These are phyloP conservation scores for Colletotrichum orbiculare DNA, from an alignment of 2,329 filamentous ascomycete species.

Conservation along the genomic window DNA sequence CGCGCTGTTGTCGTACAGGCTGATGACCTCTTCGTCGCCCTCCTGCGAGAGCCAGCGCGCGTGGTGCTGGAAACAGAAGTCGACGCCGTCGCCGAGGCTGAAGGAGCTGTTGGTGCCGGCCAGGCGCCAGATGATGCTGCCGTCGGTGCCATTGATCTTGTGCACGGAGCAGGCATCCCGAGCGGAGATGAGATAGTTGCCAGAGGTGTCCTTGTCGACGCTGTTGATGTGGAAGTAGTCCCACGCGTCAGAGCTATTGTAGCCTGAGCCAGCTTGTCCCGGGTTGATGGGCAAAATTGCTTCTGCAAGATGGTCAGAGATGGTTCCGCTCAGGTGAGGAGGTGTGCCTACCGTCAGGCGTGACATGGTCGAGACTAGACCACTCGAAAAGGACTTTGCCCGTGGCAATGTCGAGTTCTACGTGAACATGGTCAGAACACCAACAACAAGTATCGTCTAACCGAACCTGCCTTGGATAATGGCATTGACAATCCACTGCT, in stretches of 20 bases:
- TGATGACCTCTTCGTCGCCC: conserved; percentile 55
- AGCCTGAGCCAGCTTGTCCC: conserved; percentile 48
- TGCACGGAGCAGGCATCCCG: conserved; percentile 53
- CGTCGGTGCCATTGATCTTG: conserved; percentile 58
- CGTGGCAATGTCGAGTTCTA: conserved; percentile 63
- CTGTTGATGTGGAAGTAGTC: conserved; percentile 48
- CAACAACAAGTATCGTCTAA: fast-evolving
- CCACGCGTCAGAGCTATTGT: conserved; percentile 50
- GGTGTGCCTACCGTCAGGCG: conserved; percentile 39
- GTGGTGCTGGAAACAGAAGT: conserved; percentile 64
- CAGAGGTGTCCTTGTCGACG: conserved; percentile 50
- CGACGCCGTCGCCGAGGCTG: conserved; percentile 44
- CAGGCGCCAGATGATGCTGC: conserved; percentile 63
- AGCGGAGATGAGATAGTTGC: conserved; percentile 44
- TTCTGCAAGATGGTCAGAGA: conserved; percentile 45
- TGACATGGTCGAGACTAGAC: conserved; percentile 42
- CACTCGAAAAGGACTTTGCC: conserved; percentile 62
- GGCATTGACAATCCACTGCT: conserved; percentile 67
- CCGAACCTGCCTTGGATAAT: conserved; percentile 59
- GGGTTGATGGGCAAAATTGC: conserved; percentile 58
- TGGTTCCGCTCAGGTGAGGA: background rate
- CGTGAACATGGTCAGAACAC: background rate
- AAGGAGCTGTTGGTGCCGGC: conserved; percentile 59
- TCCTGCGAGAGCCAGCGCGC: conserved; percentile 56
- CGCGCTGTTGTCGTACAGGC: conserved; percentile 64